A percentile compares a stretch with the other conserved stretches of the same genome.
Conservation (phyloP, 177 flowering plant species). For the Vitis hybrid region DNA sequence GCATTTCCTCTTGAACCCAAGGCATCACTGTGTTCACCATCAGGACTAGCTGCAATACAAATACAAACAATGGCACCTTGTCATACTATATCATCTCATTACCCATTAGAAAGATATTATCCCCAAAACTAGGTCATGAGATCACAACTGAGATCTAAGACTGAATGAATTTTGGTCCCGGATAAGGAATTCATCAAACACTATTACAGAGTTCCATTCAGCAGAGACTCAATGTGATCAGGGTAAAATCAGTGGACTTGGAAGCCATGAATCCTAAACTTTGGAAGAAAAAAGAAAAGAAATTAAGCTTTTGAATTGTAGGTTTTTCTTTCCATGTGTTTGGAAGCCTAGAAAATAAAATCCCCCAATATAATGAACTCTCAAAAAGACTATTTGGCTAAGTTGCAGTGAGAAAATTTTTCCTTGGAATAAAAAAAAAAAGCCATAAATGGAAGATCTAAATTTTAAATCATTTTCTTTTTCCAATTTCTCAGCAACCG, state of each 20-base stretch:
- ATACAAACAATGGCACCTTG: not conserved
- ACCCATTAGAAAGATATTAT: no score
- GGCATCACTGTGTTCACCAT: slow-evolving; percentile 5
- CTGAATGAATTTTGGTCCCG: not conserved
- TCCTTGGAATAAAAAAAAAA: not conserved
- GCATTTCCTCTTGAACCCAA: slow-evolving; percentile 10
- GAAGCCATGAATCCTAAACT: not conserved
- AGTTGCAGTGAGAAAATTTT: no score
- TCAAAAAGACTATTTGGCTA: no score
- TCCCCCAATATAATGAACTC: not conserved
- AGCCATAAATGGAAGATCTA: no score
- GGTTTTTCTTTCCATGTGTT: not conserved
- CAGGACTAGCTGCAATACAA: slow-evolving; percentile 14
- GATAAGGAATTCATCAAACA: not conserved
- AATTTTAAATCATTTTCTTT: no score
- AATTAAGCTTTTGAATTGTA: not conserved
- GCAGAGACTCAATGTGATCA: no score
- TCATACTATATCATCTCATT: not conserved
- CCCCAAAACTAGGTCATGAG: no score
- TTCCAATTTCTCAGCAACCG: no score
- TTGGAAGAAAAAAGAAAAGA: no score
- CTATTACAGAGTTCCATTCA: no score
- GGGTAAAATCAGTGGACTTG: not conserved
- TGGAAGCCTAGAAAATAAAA: not conserved
- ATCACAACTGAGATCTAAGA: no score